Percentiles rank a stretch among this genome's conserved stretches.
Conservation (phyloP, 1,284 basidiomycete species). For the Ceratobasidium sp. region DNA sequence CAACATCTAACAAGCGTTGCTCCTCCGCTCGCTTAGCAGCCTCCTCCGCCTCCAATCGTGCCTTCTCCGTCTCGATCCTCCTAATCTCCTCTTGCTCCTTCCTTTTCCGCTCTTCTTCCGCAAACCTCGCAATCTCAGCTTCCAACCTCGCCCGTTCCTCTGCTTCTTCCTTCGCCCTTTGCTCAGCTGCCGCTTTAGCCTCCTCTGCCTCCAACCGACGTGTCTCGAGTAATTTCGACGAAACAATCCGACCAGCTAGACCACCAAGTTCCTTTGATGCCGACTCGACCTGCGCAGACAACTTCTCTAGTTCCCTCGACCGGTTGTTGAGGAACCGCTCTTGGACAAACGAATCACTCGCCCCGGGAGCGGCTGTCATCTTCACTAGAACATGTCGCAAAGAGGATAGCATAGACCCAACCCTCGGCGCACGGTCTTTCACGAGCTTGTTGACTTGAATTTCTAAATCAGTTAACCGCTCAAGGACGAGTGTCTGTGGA, state of each 20-base stretch:
- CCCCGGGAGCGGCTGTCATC: slow-evolving; percentile 35
- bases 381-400: slow-evolving; percentile 31
- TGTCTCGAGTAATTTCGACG: slow-evolving; percentile 46
- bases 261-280: slow-evolving; percentile 17
- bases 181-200: slow-evolving; percentile 13
- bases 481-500: slow-evolving; percentile 5
- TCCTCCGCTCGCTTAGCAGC: slow-evolving; percentile 48
- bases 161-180: slow-evolving; percentile 31
- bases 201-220: slow-evolving; percentile 55
- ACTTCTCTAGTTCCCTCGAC: slow-evolving; percentile 23
- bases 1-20: slow-evolving; percentile 43
- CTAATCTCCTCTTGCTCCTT: slow-evolving; percentile 52
- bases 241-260: slow-evolving; percentile 14
- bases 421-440: slow-evolving; percentile 15
- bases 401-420: slow-evolving; percentile 25
- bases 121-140: slow-evolving; percentile 47
- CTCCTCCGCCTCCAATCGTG: slow-evolving; percentile 53
- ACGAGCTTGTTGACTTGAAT: slow-evolving; percentile 17
- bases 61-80: slow-evolving; percentile 53
- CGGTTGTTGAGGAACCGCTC: slow-evolving; percentile 29
- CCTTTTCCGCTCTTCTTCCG: slow-evolving; percentile 52
- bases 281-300: slow-evolving; percentile 23
- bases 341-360: slow-evolving; percentile 31
- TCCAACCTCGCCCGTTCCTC: slow-evolving; percentile 30
- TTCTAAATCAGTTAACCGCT: slow-evolving; percentile 7